phyloP scores from a whole-genome alignment of 345 rosid species.

The Eucalyptus pauciflora region DNA sequence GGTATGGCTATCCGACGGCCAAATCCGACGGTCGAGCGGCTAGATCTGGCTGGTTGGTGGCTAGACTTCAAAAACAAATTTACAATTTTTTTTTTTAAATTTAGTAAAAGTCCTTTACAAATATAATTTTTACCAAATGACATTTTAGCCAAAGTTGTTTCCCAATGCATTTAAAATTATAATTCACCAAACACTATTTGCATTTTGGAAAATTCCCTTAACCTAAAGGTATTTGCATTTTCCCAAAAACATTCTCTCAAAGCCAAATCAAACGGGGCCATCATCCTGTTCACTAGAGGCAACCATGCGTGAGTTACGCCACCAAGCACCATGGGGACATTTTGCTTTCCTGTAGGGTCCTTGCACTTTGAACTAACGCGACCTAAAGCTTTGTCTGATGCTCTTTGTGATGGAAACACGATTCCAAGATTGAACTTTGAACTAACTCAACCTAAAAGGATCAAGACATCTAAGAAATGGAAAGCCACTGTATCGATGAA shows the following conservation, averaged over 20 bases:
- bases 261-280: no score
- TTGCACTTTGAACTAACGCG: neutral
- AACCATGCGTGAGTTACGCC: neutral
- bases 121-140: no score
- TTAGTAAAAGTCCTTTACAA: no score
- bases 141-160: no score
- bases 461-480: neutral
- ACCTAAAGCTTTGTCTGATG: neutral
- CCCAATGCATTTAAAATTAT: no score
- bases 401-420: neutral
- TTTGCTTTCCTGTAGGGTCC: neutral
- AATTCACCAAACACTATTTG: no score
- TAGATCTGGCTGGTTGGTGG: no score
- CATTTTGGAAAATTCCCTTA: accelerated
- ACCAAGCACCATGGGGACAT: neutral
- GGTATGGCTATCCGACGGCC: accelerated
- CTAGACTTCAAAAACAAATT: no score
- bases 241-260: no score
- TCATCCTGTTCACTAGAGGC: neutral
- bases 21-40: accelerated
- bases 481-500: neutral
- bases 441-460: neutral
- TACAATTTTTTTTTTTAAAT: no score
- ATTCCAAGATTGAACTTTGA: neutral
- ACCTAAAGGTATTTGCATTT: no score